These are phyloP conservation scores for Incumbomyces delicatus DNA, from an alignment of 2,329 filamentous ascomycete genomes.

Conservation along the genomic window DNA sequence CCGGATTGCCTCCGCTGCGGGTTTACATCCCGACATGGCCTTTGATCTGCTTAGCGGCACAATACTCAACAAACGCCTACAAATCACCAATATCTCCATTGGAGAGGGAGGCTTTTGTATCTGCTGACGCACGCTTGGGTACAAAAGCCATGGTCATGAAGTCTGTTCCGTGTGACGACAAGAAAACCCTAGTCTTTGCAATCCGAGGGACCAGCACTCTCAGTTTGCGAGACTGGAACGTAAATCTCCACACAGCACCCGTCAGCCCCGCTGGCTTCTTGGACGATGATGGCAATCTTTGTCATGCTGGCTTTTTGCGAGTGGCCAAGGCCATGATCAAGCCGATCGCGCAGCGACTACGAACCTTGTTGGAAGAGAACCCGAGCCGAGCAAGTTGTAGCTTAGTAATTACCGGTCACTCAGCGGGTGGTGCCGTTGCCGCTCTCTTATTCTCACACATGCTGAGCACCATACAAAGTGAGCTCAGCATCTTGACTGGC, in stretches of 20 bases:
- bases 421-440: slow-evolving; percentile 75
- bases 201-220: slow-evolving; percentile 61
- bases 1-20: slow-evolving; percentile 56
- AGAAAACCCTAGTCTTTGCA: slow-evolving; percentile 71
- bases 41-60: slow-evolving; percentile 66
- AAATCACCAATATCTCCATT: slow-evolving; percentile 46
- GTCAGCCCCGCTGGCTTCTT: slow-evolving; percentile 59
- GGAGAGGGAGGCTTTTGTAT: slow-evolving; percentile 59
- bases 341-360: slow-evolving; percentile 61
- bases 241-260: slow-evolving; percentile 65
- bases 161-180: slow-evolving; percentile 65
- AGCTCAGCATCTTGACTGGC: slow-evolving; percentile 58
- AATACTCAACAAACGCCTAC: slow-evolving; percentile 69
- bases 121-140: slow-evolving; percentile 61
- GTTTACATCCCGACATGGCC: slow-evolving; percentile 67
- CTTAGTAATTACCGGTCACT: slow-evolving; percentile 76
- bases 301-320: slow-evolving; percentile 69
- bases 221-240: slow-evolving; percentile 75
- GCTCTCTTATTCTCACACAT: slow-evolving; percentile 74
- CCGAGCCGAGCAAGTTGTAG: slow-evolving; percentile 56
- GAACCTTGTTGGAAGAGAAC: slow-evolving; percentile 61
- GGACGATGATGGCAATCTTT: slow-evolving; percentile 66
- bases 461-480: slow-evolving; percentile 54
- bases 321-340: slow-evolving; percentile 66
- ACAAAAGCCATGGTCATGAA: slow-evolving; percentile 82